phyloP scores from a whole-genome alignment of 495 filamentous ascomycete species.

The Oleoguttula mirabilis region DNA sequence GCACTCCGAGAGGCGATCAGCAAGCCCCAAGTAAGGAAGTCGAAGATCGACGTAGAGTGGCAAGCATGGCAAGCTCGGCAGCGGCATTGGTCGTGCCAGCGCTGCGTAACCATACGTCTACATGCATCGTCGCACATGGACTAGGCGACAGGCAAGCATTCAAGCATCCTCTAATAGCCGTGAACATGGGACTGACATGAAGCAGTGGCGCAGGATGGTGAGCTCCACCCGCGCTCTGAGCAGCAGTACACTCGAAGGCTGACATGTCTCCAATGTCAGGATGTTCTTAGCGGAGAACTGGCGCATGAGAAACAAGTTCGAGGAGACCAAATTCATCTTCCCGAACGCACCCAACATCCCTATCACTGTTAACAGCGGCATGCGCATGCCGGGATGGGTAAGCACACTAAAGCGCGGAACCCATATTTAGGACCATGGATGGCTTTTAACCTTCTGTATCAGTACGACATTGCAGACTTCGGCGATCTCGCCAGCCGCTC shows the following conservation, averaged over 20 bases:
- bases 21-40: too few species aligned
- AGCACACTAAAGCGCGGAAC: too few species aligned
- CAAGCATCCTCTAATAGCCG: too few species aligned
- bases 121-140: constrained; percentile 87
- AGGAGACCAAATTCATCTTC: constrained; percentile 85
- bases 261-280: constrained; percentile 35
- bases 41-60: too few species aligned
- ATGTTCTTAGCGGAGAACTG: constrained; percentile 75
- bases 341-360: constrained; percentile 87
- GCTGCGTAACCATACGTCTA: constrained; percentile 81
- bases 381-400: constrained; percentile 85
- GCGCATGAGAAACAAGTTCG: constrained; percentile 68
- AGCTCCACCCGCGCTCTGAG: too few species aligned
- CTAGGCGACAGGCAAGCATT: constrained; percentile 64
- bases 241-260: too few species aligned
- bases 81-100: constrained; percentile 70
- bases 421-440: too few species aligned
- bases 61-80: constrained; percentile 13
- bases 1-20: too few species aligned
- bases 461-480: constrained; percentile 56
- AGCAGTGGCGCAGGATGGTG: constrained; percentile 32
- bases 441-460: too few species aligned
- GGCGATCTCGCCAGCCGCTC: constrained; percentile 26
- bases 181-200: too few species aligned
- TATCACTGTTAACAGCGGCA: constrained; percentile 70